Conservation (phyloP, 2,329 filamentous ascomycete species). For the Fusarium domesticum region DNA sequence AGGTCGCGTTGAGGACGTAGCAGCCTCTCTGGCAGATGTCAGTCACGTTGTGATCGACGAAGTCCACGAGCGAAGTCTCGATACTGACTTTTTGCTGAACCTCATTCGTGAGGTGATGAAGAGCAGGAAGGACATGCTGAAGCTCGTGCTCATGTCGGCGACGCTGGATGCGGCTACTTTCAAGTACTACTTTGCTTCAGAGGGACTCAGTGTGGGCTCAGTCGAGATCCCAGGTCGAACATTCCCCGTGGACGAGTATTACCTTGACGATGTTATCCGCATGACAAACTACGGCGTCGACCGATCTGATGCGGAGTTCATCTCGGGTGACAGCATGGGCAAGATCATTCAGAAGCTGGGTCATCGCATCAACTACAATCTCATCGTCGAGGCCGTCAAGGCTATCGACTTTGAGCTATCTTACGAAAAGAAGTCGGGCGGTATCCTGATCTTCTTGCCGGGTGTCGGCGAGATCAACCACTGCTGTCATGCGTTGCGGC, state of each 20-base stretch:
- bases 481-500: slow-evolving; percentile 69
- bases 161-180: slow-evolving; percentile 81
- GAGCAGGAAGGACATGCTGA: slow-evolving; percentile 76
- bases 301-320: slow-evolving; percentile 44
- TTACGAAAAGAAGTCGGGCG: slow-evolving; percentile 63
- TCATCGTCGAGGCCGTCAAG: slow-evolving; percentile 76
- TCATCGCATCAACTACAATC: slow-evolving; percentile 85
- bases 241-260: slow-evolving; percentile 86
- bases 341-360: slow-evolving; percentile 71
- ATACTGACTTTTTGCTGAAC: slow-evolving; percentile 96
- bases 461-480: slow-evolving; percentile 89
- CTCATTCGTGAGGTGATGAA: slow-evolving; percentile 81
- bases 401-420: slow-evolving; percentile 76
- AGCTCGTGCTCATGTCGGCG: slow-evolving; percentile 97
- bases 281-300: slow-evolving; percentile 69
- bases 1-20: slow-evolving; percentile 73
- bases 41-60: slow-evolving; percentile 96
- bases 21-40: slow-evolving; percentile 79
- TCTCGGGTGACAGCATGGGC: slow-evolving; percentile 57
- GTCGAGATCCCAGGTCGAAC: slow-evolving; percentile 89
- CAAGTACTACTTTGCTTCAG: slow-evolving; percentile 58
- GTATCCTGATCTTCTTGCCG: slow-evolving; percentile 92
- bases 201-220: slow-evolving; percentile 64
- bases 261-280: slow-evolving; percentile 83
- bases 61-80: slow-evolving; percentile 94